Evolutionary conservation across 257 asterid genomes (phyloP).

Genomic region (Apocynum venetum): DNA sequence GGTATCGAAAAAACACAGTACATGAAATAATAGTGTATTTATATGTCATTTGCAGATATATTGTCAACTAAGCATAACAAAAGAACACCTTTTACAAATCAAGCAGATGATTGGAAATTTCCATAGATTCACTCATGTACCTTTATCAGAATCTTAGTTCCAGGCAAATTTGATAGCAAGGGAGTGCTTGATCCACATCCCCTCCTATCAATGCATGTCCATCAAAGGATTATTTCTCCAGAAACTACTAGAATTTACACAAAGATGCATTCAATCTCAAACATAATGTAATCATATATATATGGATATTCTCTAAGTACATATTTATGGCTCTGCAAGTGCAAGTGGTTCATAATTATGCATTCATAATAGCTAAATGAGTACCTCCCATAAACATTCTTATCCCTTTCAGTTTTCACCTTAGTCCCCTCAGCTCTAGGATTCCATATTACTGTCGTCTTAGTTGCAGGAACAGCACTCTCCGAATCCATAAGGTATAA

Average conservation of each 20-base stretch:
- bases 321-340: background rate
- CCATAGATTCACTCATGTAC: background rate
- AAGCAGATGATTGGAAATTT: background rate
- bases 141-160: background rate
- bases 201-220: background rate
- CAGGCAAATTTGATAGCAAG: background rate
- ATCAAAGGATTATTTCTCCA: background rate
- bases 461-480: background rate
- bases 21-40: background rate
- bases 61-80: background rate
- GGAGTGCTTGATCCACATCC: background rate
- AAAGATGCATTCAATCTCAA: background rate
- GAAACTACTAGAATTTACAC: background rate
- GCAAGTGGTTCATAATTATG: background rate
- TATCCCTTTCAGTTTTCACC: background rate
- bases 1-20: background rate
- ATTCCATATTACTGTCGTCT: background rate
- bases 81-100: background rate
- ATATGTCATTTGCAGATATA: background rate
- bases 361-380: background rate
- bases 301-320: background rate
- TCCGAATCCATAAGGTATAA: background rate
- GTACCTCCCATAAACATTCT: background rate
- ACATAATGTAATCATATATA: background rate
- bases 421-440: background rate